A percentile compares a stretch with the other conserved stretches of the same genome.
phyloP scores from a whole-genome alignment of 257 asterid species.

The Verbena officinalis region DNA sequence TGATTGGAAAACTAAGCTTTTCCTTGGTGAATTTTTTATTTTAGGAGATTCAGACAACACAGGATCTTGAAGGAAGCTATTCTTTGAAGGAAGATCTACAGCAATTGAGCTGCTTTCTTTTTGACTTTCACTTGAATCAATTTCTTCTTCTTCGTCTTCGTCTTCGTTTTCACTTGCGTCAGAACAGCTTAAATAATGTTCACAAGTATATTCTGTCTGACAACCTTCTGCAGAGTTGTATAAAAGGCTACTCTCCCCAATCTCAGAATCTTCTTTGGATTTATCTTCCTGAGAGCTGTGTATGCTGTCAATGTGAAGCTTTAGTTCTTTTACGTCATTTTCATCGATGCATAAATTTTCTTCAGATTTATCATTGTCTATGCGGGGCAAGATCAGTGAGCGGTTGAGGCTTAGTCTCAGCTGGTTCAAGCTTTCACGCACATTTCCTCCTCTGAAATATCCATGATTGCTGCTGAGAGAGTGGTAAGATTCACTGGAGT shows the following conservation, averaged over 20 bases:
- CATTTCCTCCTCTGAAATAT: slow-evolving; percentile 61
- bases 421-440: slow-evolving; percentile 82
- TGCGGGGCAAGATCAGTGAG: slow-evolving; percentile 70
- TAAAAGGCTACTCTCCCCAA: slow-evolving; percentile 41
- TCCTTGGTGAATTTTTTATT: slow-evolving; percentile 58
- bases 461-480: slow-evolving; percentile 51
- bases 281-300: slow-evolving; percentile 46
- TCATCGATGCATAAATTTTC: slow-evolving; percentile 55
- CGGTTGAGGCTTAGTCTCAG: slow-evolving; percentile 88
- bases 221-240: slow-evolving; percentile 76
- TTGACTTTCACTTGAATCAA: slow-evolving; percentile 42
- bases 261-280: slow-evolving; percentile 46
- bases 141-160: slow-evolving; percentile 76
- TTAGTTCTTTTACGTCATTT: slow-evolving; percentile 74
- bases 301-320: slow-evolving; percentile 61
- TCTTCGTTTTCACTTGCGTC: slow-evolving; percentile 83
- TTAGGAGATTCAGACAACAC: slow-evolving; percentile 87
- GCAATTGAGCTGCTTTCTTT: slow-evolving; percentile 34
- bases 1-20: slow-evolving; percentile 51
- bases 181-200: slow-evolving; percentile 78
- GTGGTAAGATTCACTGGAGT: slow-evolving; percentile 51
- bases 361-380: slow-evolving; percentile 59
- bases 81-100: slow-evolving; percentile 39
- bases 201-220: slow-evolving; percentile 66
- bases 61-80: slow-evolving; percentile 70